Percentiles rank a stretch among this genome's conserved stretches.
Evolutionary conservation across 2,329 filamentous ascomycete species (phyloP).

Genomic region (Phoma sp.): DNA sequence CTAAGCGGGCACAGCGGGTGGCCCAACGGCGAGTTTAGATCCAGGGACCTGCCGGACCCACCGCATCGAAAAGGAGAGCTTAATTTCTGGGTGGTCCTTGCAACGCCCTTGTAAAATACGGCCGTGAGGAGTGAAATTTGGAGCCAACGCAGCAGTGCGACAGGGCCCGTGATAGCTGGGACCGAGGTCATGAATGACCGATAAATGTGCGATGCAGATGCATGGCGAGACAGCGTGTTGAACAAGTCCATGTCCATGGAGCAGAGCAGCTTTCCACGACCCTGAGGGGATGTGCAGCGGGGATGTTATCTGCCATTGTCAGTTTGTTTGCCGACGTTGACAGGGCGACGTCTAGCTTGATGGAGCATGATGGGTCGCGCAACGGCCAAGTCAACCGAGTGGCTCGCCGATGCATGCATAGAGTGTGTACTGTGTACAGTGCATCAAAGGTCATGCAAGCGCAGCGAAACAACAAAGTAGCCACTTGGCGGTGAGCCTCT

Average conservation of each 20-base stretch:
- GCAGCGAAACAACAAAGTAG: constrained; percentile 4
- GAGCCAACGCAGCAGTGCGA: constrained; percentile 9
- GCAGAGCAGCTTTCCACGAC: constrained; percentile 3
- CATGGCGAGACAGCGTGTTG: constrained; percentile 8
- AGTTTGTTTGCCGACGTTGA: constrained; percentile 19
- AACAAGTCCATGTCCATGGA: background rate
- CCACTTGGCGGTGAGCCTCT: constrained; percentile 15
- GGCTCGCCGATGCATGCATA: constrained; percentile 7
- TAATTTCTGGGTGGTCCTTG: constrained; percentile 18
- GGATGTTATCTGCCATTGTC: constrained; percentile 1
- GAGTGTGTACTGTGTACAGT: background rate
- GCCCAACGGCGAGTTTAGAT: constrained; percentile 15
- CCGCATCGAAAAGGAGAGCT: constrained; percentile 16
- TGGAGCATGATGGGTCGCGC: constrained; percentile 13
- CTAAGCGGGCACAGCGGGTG: constrained; percentile 15
- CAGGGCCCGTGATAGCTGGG: constrained; percentile 7
- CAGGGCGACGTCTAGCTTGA: constrained; percentile 18
- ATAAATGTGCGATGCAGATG: constrained; percentile 6
- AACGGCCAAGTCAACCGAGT: constrained; percentile 12
- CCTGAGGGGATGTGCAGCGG: constrained; percentile 12
- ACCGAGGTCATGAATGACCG: background rate
- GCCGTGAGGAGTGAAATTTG: constrained; percentile 12
- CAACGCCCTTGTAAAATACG: constrained; percentile 6
- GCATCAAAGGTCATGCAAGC: background rate
- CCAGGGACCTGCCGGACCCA: constrained; percentile 14